A percentile compares a stretch with the other conserved stretches of the same genome.
phyloP scores from a whole-genome alignment of 352 stramenopile genomes.

The Globisporangium lucens region DNA sequence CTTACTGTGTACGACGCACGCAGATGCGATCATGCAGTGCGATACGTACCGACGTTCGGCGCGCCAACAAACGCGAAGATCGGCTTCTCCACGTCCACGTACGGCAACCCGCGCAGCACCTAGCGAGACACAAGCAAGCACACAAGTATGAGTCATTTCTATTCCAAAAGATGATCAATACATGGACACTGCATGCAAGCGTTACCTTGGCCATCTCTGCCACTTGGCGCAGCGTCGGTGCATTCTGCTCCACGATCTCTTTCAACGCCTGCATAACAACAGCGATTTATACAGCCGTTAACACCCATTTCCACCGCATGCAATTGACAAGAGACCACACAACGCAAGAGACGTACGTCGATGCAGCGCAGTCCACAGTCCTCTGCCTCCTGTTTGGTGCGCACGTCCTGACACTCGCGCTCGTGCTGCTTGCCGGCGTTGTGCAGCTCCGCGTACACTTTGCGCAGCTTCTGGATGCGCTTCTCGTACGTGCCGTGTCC shows the following conservation, averaged over 20 bases:
- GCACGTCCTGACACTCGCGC: slow-evolving; percentile 54
- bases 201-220: slow-evolving; percentile 63
- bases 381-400: slow-evolving; percentile 76
- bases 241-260: slow-evolving; percentile 42
- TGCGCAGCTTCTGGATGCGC: slow-evolving; percentile 67
- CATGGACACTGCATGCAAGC: background rate
- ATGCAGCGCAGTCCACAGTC: slow-evolving; percentile 76
- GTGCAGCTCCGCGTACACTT: slow-evolving; percentile 74
- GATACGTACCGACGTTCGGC: slow-evolving; percentile 70
- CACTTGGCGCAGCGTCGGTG: slow-evolving; percentile 37
- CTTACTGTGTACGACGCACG: background rate
- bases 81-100: slow-evolving; percentile 73
- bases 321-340: background rate
- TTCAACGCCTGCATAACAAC: slow-evolving; percentile 33
- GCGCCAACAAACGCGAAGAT: slow-evolving; percentile 85
- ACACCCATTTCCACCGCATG: background rate
- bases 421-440: slow-evolving; percentile 76
- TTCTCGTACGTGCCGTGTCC: slow-evolving; percentile 70
- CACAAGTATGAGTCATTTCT: background rate
- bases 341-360: slow-evolving; percentile 33
- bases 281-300: slow-evolving; percentile 1
- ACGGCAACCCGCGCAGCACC: slow-evolving; percentile 69
- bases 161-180: background rate
- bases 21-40: background rate
- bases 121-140: slow-evolving; percentile 12